These are phyloP conservation scores for Boeremia lycopersici DNA, from an alignment of 2,329 filamentous ascomycete genomes.

Conservation along the genomic window DNA sequence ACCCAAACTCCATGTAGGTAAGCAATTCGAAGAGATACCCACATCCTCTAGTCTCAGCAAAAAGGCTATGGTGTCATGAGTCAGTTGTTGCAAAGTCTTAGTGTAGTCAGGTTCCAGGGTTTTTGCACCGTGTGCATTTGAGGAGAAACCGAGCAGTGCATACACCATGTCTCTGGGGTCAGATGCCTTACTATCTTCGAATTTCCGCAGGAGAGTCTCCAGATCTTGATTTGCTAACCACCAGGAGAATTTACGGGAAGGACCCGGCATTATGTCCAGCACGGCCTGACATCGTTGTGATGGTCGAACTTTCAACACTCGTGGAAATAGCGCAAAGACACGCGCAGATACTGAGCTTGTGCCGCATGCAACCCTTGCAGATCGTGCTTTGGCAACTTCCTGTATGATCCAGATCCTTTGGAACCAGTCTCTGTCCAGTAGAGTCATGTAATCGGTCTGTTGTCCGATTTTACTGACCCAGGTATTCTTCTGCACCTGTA, in stretches of 20 bases:
- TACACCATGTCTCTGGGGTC: slow-evolving; percentile 29
- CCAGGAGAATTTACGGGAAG: slow-evolving; percentile 21
- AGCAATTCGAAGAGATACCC: no score
- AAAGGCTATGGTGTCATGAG: not conserved
- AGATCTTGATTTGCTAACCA: slow-evolving; percentile 24
- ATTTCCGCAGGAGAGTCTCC: slow-evolving; percentile 22
- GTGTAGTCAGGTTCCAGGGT: not conserved
- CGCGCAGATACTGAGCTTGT: slow-evolving; percentile 14
- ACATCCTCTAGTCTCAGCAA: no score
- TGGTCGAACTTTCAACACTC: slow-evolving; percentile 1
- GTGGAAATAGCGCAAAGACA: slow-evolving; percentile 18
- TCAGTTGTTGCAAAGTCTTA: not conserved
- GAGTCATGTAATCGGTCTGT: not conserved
- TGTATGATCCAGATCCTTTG: slow-evolving; percentile 29
- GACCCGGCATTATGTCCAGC: slow-evolving; percentile 30
- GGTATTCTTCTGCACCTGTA: not conserved
- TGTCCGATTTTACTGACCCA: not conserved
- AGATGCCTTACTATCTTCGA: slow-evolving; percentile 22
- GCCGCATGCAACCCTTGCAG: slow-evolving; percentile 20
- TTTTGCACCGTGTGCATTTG: slow-evolving; percentile 4
- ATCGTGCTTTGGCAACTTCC: slow-evolving; percentile 28
- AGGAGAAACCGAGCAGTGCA: slow-evolving; percentile 28
- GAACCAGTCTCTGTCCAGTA: slow-evolving; percentile 26
- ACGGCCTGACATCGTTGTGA: slow-evolving; percentile 21
- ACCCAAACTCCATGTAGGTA: no score